Percentiles rank a stretch among this genome's conserved stretches.
Conservation (phyloP, 345 rosid species). For the Lepidium sativum region DNA sequence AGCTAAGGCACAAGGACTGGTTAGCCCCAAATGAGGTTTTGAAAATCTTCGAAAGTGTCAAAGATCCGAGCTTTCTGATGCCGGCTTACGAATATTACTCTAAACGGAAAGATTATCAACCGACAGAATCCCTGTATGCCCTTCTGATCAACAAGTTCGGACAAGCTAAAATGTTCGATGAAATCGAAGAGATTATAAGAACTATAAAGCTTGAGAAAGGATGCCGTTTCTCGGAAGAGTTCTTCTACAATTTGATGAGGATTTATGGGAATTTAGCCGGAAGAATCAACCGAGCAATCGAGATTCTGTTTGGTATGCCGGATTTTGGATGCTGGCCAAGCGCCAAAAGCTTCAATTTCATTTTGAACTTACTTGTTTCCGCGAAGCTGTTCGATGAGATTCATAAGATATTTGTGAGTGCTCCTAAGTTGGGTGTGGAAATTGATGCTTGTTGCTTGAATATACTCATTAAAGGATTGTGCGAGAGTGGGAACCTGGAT, state of each 20-base stretch:
- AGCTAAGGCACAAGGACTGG: conserved; percentile 77
- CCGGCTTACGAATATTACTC: conserved; percentile 53
- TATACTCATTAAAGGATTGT: conserved; percentile 67
- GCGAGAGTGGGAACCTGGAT: conserved; percentile 57
- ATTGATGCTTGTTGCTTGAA: conserved; percentile 82
- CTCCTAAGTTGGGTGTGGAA: conserved; percentile 60
- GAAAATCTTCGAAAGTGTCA: conserved; percentile 45
- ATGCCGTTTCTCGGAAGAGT: conserved; percentile 56
- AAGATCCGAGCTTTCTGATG: conserved; percentile 41
- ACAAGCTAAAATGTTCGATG: conserved; percentile 52
- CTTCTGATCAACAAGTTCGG: conserved; percentile 49
- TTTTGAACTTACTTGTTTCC: conserved; percentile 59
- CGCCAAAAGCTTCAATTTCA: conserved; percentile 59
- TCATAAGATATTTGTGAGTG: conserved; percentile 49
- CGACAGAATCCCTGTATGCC: conserved; percentile 59
- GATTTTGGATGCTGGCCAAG: conserved; percentile 66
- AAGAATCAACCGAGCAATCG: conserved; percentile 54
- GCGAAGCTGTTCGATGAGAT: conserved; percentile 56
- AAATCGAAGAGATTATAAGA: conserved; percentile 50
- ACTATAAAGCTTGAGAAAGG: conserved; percentile 34
- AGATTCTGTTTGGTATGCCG: conserved; percentile 59
- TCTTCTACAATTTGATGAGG: conserved; percentile 66
- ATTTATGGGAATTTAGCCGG: conserved; percentile 60
- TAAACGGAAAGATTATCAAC: conserved; percentile 62
- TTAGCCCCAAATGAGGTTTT: conserved; percentile 59